These are phyloP conservation scores for Suillus plorans DNA, from an alignment of 768 basidiomycete species.

Conservation along the genomic window DNA sequence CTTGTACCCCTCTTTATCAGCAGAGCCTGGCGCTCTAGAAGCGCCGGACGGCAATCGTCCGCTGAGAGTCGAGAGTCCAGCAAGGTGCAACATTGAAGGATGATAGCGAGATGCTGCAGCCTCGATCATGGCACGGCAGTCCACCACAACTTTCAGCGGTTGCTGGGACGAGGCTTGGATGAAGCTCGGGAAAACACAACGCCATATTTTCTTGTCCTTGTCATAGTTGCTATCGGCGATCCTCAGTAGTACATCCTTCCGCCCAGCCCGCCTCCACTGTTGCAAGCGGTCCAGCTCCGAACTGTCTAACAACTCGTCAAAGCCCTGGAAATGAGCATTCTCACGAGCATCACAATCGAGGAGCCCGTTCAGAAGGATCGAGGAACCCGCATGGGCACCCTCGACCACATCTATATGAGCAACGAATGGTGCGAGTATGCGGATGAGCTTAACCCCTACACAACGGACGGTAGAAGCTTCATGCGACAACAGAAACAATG, in stretches of 20 bases:
- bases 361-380: slow-evolving; percentile 47
- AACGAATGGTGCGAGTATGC: slow-evolving; percentile 52
- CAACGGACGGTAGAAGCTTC: slow-evolving; percentile 49
- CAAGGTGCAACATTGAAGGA: slow-evolving; percentile 66
- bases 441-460: slow-evolving; percentile 64
- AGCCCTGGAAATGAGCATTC: slow-evolving; percentile 53
- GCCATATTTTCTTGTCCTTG: slow-evolving; percentile 73
- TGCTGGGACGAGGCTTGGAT: slow-evolving; percentile 56
- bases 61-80: slow-evolving; percentile 65
- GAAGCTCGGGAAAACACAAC: slow-evolving; percentile 66
- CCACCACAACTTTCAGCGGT: slow-evolving; percentile 41
- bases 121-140: slow-evolving; percentile 65
- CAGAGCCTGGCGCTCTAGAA: slow-evolving; percentile 36
- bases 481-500: slow-evolving; percentile 72
- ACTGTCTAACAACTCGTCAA: slow-evolving; percentile 65
- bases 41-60: slow-evolving; percentile 33
- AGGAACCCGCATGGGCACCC: slow-evolving; percentile 27
- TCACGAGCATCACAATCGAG: slow-evolving; percentile 51
- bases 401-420: slow-evolving; percentile 41
- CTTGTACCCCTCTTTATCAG: slow-evolving; percentile 54
- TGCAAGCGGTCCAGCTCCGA: slow-evolving; percentile 59
- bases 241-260: slow-evolving; percentile 56
- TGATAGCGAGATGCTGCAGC: slow-evolving; percentile 72
- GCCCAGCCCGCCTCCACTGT: slow-evolving; percentile 62
- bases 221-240: slow-evolving; percentile 72